Evolutionary conservation across 2,329 filamentous ascomycete genomes (phyloP).

Genomic region (Parascedosporium putredinis): DNA sequence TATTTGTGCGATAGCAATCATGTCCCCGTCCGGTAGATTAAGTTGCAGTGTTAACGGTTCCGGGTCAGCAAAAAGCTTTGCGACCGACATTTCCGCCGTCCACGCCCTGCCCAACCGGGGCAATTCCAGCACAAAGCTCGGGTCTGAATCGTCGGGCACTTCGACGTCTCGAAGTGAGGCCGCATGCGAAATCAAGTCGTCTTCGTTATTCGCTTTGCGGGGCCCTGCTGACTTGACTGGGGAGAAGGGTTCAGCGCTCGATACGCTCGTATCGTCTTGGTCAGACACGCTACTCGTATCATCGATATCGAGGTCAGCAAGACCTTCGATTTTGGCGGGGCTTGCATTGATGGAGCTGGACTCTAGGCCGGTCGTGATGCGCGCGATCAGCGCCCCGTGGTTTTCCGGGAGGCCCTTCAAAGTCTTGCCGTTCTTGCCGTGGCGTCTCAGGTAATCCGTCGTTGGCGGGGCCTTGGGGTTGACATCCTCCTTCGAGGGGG

Average conservation of each 20-base stretch:
- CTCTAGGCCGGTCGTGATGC: slow-evolving; percentile 24
- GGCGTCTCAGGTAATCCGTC: slow-evolving; percentile 37
- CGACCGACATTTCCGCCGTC: slow-evolving; percentile 37
- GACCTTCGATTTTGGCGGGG: slow-evolving; percentile 25
- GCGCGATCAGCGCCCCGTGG: slow-evolving; percentile 24
- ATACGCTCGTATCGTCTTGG: slow-evolving; percentile 41
- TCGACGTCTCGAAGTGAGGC: slow-evolving; percentile 41
- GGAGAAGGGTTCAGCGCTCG: slow-evolving; percentile 37
- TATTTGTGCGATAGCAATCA: slow-evolving; percentile 58
- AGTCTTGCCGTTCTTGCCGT: slow-evolving; percentile 29
- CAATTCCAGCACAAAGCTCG: slow-evolving; percentile 37
- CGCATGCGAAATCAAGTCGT: slow-evolving; percentile 42
- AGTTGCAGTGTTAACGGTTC: slow-evolving; percentile 40
- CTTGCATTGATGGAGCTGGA: slow-evolving; percentile 25
- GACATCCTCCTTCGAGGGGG: slow-evolving; percentile 19
- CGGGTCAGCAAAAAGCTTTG: slow-evolving; percentile 48
- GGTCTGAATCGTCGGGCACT: slow-evolving; percentile 32
- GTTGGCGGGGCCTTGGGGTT: slow-evolving; percentile 29
- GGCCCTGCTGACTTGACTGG: slow-evolving; percentile 34
- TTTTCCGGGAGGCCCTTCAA: slow-evolving; percentile 17
- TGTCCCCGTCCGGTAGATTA: slow-evolving; percentile 44
- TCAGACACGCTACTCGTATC: slow-evolving; percentile 44
- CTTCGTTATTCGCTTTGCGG: slow-evolving; percentile 24
- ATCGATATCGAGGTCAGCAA: slow-evolving; percentile 31
- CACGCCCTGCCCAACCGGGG: slow-evolving; percentile 38